Conservation (phyloP, 495 filamentous ascomycete species). For the Aspergillus nidulans region DNA sequence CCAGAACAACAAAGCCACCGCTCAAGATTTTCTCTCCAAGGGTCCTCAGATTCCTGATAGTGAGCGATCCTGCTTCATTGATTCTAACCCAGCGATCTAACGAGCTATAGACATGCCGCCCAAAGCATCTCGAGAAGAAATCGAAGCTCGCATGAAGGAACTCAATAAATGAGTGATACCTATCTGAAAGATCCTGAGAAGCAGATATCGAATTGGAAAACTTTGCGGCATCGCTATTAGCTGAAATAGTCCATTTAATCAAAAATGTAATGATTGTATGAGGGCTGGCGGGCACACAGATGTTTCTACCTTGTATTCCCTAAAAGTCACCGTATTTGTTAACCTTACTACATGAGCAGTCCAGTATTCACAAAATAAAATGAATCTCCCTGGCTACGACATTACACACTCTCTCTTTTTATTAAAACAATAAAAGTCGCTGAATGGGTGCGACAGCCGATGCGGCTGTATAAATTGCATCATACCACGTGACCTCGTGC, state of each 20-base stretch:
- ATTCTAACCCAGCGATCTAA: slow-evolving; percentile 1
- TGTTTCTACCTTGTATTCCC: too few species aligned
- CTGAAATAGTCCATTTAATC: not conserved
- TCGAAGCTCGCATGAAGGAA: slow-evolving; percentile 56
- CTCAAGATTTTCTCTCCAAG: slow-evolving; percentile 37
- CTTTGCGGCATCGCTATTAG: not conserved
- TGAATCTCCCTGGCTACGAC: too few species aligned
- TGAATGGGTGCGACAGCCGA: too few species aligned
- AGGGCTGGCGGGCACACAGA: too few species aligned
- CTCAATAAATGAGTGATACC: slow-evolving; percentile 52
- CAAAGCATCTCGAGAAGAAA: slow-evolving; percentile 62
- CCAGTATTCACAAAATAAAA: too few species aligned
- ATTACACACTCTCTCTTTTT: too few species aligned
- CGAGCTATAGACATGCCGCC: slow-evolving; percentile 45
- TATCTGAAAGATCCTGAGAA: not conserved
- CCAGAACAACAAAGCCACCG: slow-evolving; percentile 30
- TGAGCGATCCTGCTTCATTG: slow-evolving; percentile 18
- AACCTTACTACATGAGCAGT: not conserved
- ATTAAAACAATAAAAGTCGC: too few species aligned
- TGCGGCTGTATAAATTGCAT: slow-evolving; percentile 20
- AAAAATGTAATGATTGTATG: not conserved
- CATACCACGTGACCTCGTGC: slow-evolving; percentile 38
- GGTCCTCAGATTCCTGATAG: slow-evolving; percentile 44
- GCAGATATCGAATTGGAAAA: not conserved
- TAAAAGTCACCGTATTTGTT: not conserved